Evolutionary conservation across 2,329 filamentous ascomycete species (phyloP).

Genomic region (Monosporascus sp.): DNA sequence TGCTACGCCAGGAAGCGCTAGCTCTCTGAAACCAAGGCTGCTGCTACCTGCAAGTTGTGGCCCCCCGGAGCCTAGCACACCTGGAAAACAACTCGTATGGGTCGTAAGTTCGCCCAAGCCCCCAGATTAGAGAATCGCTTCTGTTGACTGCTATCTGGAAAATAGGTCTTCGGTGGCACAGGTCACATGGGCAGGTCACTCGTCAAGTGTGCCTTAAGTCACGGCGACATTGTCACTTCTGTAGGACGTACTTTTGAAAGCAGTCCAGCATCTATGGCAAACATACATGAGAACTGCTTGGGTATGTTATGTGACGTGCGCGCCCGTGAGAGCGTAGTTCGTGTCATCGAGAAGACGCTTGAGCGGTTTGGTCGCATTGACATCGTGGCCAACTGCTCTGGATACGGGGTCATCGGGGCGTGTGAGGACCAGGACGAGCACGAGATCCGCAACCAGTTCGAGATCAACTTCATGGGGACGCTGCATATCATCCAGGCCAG

Average conservation of each 20-base stretch:
- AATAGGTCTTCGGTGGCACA: conserved; percentile 86
- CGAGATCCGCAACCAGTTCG: conserved; percentile 92
- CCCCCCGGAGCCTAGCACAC: conserved; percentile 67
- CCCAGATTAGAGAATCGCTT: neutral
- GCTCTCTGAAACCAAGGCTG: conserved; percentile 34
- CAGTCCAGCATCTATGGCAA: conserved; percentile 64
- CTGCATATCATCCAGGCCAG: conserved; percentile 88
- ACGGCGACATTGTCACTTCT: conserved; percentile 78
- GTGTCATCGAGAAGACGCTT: conserved; percentile 65
- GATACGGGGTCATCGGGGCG: conserved; percentile 90
- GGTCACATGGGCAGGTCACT: conserved; percentile 93
- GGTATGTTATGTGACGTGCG: conserved; percentile 88
- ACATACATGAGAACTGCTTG: conserved; percentile 67
- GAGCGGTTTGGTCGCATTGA: conserved; percentile 76
- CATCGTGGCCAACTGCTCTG: conserved; percentile 87
- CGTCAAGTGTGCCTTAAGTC: conserved; percentile 72
- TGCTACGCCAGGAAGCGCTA: conserved; percentile 21
- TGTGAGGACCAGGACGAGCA: conserved; percentile 97
- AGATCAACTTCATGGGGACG: conserved; percentile 96
- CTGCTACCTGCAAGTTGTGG: conserved; percentile 80
- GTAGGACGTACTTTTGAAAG: conserved; percentile 82
- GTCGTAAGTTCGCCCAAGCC: conserved; percentile 53
- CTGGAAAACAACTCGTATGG: conserved; percentile 77
- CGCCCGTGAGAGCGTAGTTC: conserved; percentile 68
- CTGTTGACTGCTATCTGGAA: conserved; percentile 3